Evolutionary conservation across 306 rosid genomes (phyloP).

Genomic region (Lotus japonicus): DNA sequence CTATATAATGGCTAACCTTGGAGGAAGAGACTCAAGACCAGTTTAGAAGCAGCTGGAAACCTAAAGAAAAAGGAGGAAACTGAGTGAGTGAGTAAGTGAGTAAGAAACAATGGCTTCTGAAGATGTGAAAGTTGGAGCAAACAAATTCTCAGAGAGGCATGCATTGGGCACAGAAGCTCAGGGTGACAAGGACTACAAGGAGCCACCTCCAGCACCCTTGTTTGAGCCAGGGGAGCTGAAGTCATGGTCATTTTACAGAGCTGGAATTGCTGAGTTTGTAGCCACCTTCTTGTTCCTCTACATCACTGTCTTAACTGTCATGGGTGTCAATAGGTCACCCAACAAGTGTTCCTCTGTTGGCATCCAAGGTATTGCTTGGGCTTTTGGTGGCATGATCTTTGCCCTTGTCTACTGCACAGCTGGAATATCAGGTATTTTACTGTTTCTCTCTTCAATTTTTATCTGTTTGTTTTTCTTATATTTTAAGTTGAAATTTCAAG

Average conservation of each 20-base stretch:
- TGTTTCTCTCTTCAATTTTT: too few relatives aligned
- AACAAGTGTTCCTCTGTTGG: slow-evolving; percentile 67
- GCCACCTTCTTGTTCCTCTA: slow-evolving; percentile 90
- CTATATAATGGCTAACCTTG: background rate
- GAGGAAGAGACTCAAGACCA: too few relatives aligned
- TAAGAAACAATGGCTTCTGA: slow-evolving; percentile 53
- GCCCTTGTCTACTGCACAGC: slow-evolving; percentile 95
- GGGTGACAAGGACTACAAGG: slow-evolving; percentile 73
- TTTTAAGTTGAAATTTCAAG: too few relatives aligned
- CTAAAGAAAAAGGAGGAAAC: background rate
- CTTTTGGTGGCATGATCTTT: slow-evolving; percentile 97
- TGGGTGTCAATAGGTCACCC: slow-evolving; percentile 53
- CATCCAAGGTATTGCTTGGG: slow-evolving; percentile 93
- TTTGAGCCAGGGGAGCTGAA: slow-evolving; percentile 76
- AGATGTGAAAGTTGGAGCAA: slow-evolving; percentile 85
- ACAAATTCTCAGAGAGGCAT: slow-evolving; percentile 66
- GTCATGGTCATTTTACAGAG: slow-evolving; percentile 94
- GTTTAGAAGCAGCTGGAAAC: background rate
- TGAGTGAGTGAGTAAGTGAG: background rate
- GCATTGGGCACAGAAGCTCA: slow-evolving; percentile 71
- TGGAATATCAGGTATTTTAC: slow-evolving; percentile 94
- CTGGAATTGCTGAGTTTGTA: slow-evolving; percentile 83
- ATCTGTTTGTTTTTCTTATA: too few relatives aligned
- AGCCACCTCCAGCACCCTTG: slow-evolving; percentile 81
- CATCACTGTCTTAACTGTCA: slow-evolving; percentile 76